Evolutionary conservation across 2,329 filamentous ascomycete species (phyloP).

Genomic region (Sarocladium oryzae): DNA sequence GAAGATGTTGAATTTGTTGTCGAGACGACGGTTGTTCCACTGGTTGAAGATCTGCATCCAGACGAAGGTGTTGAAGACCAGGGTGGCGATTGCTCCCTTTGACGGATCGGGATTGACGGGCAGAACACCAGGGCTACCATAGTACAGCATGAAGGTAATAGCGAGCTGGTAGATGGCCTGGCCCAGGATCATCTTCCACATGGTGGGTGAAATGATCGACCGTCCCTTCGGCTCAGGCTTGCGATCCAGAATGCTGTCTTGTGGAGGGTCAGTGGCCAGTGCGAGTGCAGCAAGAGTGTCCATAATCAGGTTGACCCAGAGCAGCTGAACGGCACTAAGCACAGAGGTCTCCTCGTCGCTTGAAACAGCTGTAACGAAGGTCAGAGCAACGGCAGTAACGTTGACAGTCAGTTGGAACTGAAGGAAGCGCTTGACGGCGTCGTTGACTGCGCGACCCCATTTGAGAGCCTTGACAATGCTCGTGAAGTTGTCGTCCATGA

Average conservation of each 20-base stretch:
- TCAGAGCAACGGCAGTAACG: slow-evolving; percentile 80
- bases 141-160: slow-evolving; percentile 75
- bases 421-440: slow-evolving; percentile 70
- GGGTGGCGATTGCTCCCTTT: slow-evolving; percentile 56
- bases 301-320: slow-evolving; percentile 98
- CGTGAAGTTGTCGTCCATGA: slow-evolving; percentile 83
- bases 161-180: slow-evolving; percentile 86
- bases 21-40: slow-evolving; percentile 91
- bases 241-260: slow-evolving; percentile 70
- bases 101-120: slow-evolving; percentile 44
- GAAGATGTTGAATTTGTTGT: slow-evolving; percentile 94
- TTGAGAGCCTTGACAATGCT: slow-evolving; percentile 81
- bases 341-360: slow-evolving; percentile 65
- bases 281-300: slow-evolving; percentile 88
- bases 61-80: slow-evolving; percentile 97
- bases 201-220: slow-evolving; percentile 72
- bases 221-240: slow-evolving; percentile 56
- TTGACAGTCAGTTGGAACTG: slow-evolving; percentile 82
- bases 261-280: slow-evolving; percentile 84
- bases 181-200: slow-evolving; percentile 99
- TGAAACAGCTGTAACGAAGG: slow-evolving; percentile 80
- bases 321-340: slow-evolving; percentile 79
- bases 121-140: slow-evolving; percentile 45
- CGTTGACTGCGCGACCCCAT: slow-evolving; percentile 73
- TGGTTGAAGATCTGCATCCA: slow-evolving; percentile 99